These are phyloP conservation scores for Salix arbutifolia DNA, from an alignment of 345 rosid species.

Conservation along the genomic window DNA sequence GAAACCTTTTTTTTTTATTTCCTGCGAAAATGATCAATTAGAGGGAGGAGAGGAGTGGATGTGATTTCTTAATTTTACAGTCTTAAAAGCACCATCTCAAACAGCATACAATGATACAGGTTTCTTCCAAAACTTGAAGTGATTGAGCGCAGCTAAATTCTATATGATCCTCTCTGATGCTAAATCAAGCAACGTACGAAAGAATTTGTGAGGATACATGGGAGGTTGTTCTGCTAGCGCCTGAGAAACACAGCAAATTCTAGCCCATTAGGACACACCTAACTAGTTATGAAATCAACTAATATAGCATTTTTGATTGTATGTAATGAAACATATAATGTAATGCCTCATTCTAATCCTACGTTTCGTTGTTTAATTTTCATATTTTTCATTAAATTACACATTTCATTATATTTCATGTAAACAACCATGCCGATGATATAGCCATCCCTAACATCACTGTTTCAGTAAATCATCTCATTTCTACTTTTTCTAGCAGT, in stretches of 20 bases:
- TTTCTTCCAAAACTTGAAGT: not conserved
- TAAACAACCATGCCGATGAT: no score
- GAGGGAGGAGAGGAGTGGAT: not conserved
- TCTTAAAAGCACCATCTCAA: not conserved
- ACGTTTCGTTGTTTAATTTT: no score
- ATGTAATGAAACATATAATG: no score
- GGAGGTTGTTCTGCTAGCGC: slow-evolving; percentile 87
- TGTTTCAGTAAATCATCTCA: no score
- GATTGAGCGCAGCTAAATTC: not conserved
- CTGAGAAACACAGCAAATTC: slow-evolving; percentile 31
- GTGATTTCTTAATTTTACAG: not conserved
- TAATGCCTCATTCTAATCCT: no score
- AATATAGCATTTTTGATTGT: no score
- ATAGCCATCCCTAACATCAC: no score
- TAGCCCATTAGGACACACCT: not conserved
- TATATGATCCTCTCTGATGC: slow-evolving; percentile 45
- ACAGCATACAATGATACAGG: not conserved
- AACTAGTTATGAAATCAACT: not conserved
- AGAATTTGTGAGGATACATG: slow-evolving; percentile 68
- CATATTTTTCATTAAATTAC: no score
- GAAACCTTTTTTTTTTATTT: no score
- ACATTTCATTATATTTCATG: no score
- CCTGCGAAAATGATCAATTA: no score
- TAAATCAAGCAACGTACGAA: slow-evolving; percentile 75
- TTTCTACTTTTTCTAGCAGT: no score